Evolutionary conservation across 352 stramenopile species (phyloP), one percentile per base, ranked within the genome.

Genomic region (Globisporangium nodosum): DNA sequence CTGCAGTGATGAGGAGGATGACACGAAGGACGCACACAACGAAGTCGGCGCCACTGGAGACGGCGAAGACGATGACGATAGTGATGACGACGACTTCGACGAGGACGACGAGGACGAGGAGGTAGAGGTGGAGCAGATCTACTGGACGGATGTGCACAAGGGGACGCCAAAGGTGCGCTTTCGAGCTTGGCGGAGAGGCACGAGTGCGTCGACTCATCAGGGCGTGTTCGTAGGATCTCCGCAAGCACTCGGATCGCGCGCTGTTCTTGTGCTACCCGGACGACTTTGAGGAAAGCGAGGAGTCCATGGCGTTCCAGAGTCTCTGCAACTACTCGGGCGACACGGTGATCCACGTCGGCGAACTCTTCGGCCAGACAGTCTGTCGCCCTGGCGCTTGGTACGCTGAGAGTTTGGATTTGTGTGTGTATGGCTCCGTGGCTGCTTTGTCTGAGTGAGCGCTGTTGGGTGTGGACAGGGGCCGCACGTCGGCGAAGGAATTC

Each of bases 191-290:
- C 12, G 33, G 8, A 12, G 33, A 12, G 24, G 24, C 24, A 27
- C 24, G 24, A 27, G 24, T 43, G 5, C 12, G 15, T 39, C 21
- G n/a, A 15, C 21, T 51, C 6, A 35, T 18, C 9, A 30, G 18
- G 3, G n/a, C 27, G 31, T 6, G 11, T 42, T 13, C n/a, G 15
- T 39, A 90, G 81, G 76, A 78, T 43, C 73, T 94, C 27, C 76
- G 68, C 50, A 78, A 88, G 50, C 78, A 94, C 66, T 76, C 87
- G 3, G 80, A 91, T 35, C 82, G 88, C 40, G 76, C 90, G 47
- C 70, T 98, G 9, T 96, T 98, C 50, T 64, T 98, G 43, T 98
- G 93, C 65, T 98, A 98, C 70, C 90, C 92, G 3, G 93, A 98
- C 63, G 92, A 98, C 66, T 92, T 91, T 52, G 85, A 94, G 55